Base-by-base conservation (phyloP, 306 rosid genomes). In the Prinsepia uniflora region DNA sequence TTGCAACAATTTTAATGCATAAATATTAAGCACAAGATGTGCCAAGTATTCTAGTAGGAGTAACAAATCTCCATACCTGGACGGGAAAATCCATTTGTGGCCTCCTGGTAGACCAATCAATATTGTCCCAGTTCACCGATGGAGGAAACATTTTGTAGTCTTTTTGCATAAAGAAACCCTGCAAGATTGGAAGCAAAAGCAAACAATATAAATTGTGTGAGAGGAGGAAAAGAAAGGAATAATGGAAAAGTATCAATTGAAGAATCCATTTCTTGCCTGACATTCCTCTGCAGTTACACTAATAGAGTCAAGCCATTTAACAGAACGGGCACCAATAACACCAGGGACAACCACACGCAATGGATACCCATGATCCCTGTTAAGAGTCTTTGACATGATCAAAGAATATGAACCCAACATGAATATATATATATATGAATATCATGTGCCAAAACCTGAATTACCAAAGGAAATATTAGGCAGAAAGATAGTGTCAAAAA, bases 111-210 rank as follows among this genome's bases (percentile, higher is more conserved):
- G 92, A 81, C 98, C 98, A 94, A 78, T 87, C 46, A 48, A 94
- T 94, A 68, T 90, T 94, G 22, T 91, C 91, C 98, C 98, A 94
- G 86, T 90, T 75, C 63, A 94, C 96, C 0, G 95, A 79, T 67
- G 98, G 97, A 45, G 98, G 98, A 83, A 94, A 90, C 96, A 94
- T 90, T 86, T 94, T 94, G 87, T 94, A 94, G 88, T 94, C 98
- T 63, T 81, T 90, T 85, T 94, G 98, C 98, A 90, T 90, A 79
- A 94, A 94, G 89, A 94, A 94, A 48, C 98, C 98, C 98, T 94
- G 75, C 73, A 75, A 47, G 54, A 62, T 69, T 76, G 79, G 12
- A 46, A 63, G 69, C 7, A 72, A 41, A 55, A 24, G 48, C 6
- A 3, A 52, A 44, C 41, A 6, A 78, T 70, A 65, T 71, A 62